Conservation (phyloP, 441 rosid species). For the Erysimum cheiri region DNA sequence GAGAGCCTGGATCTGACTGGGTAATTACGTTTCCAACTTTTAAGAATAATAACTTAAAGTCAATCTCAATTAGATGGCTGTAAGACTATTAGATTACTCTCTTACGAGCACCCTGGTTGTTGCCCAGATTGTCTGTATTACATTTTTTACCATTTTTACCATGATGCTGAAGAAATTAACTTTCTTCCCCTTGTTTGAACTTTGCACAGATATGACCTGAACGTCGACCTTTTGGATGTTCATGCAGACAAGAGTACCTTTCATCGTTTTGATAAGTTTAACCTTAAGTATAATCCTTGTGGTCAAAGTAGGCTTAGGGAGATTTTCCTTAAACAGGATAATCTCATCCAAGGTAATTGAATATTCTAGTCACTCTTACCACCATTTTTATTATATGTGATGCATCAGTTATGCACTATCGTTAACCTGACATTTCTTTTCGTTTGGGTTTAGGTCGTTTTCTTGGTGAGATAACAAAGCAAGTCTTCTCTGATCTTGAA, state of each 20-base stretch:
- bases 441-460: conserved; percentile 76
- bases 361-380: neutral
- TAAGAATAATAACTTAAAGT: conserved; percentile 9
- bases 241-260: conserved; percentile 99
- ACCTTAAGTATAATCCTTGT: conserved; percentile 98
- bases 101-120: conserved; percentile 4
- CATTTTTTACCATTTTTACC: neutral
- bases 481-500: conserved; percentile 87
- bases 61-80: conserved; percentile 15
- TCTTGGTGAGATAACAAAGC: conserved; percentile 91
- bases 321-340: conserved; percentile 98
- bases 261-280: conserved; percentile 99
- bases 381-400: conserved; percentile 7
- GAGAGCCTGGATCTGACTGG: conserved; percentile 96
- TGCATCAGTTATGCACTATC: neutral
- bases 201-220: conserved; percentile 81
- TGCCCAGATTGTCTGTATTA: neutral
- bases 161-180: conserved; percentile 8
- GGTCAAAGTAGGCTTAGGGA: conserved; percentile 99
- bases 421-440: conserved; percentile 5
- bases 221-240: conserved; percentile 98
- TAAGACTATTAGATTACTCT: conserved; percentile 11
- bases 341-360: conserved; percentile 90
- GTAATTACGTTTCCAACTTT: conserved; percentile 47
- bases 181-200: conserved; percentile 15